Base-by-base conservation (phyloP, 495 filamentous ascomycete genomes). In the Penicillium angulare region DNA sequence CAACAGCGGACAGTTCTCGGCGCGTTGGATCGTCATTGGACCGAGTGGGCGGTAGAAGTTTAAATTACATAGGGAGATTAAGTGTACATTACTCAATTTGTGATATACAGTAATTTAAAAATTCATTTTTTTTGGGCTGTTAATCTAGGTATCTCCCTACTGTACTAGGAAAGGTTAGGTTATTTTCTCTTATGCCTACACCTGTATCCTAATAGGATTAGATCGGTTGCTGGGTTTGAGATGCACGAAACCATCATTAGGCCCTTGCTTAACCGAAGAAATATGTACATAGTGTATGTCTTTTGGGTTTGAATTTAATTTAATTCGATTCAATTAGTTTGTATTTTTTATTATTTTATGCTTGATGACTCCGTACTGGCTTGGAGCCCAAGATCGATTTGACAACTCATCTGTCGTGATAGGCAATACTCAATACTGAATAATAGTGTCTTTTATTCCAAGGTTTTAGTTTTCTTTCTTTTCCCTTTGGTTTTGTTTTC, bases 31-130 rank as follows among this genome's bases (percentile, higher is more conserved):
- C 53, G 35, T 60, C 56, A 63, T 63, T 63, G 60, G 60, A 60
- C 50, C 53, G 41, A 52, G 40, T 55, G 56, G 49, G 55, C 55
- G 52, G 56, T 48, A 63, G 56, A 62, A 62, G 59, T 59, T 63
- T 60, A 63, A 59, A 54, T 63, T 56, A 63, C 56, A 17, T 43
- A 40, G 21, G 22, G n/a, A 36, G 17, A 26, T 39, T 24, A 15
- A 32, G 21, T 23, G 15, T 10, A 13, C 23, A 9, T 38, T 18
- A 16, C 34, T 2, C 17, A 3, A 7, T 22, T 39, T 21, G 12
- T 39, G 6, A 21, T 39, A 7, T 9, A 31, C 13, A 31, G 8
- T n/a, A n/a, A n/a, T n/a, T n/a, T n/a, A n/a, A n/a, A n/a, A n/a
- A n/a, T 23, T 21, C 18, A 3, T 13, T 21, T 10, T 39, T 20